Base-by-base conservation (phyloP, 208 protist species). In the Acanthamoeba polyphaga region DNA sequence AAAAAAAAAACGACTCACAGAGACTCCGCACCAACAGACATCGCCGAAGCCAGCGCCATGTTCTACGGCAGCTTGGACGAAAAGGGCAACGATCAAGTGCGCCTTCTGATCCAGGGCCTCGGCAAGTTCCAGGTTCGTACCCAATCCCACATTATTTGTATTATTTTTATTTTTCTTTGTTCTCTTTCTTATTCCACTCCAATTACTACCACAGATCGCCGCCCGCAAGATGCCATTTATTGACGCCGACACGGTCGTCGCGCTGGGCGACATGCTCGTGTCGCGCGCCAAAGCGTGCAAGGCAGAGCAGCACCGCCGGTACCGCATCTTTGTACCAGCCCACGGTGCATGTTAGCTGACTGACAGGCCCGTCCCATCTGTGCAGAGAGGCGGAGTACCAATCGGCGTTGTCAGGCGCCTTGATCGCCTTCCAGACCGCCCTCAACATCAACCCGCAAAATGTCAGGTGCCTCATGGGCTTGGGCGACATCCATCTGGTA, bases 1-100 rank as follows among this genome's bases (percentile, higher is more conserved):
- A n/a, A n/a, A n/a, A n/a, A n/a, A 38, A 38, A 38, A 49, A 49
- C 2, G 5, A 49, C 43, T 49, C 43, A 49, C 43, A 49, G 43
- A 49, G 43, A 3, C 43, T 58, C 53, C 17, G 13, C 17, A 12
- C 15, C 17, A 13, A 19, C 70, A 80, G 70, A 80, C 51, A 80
- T 80, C n/a, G 70, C 70, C 70, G 70, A 80, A 49, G 70, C 70
- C 7, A 80, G 70, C 38, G 24, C 70, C 29, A 80, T 34, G 34
- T 80, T 80, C 38, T 80, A 80, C 70, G 38, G 70, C 70, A 80
- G 70, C 32, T 49, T 80, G 70, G 70, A 80, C 29, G 70, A 80
- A n/a, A 80, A 80, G 70, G 70, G 70, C 38, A 80, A 80, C 70
- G 70, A 80, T 46, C 70, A 80, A 80, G 29, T 49, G 15, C 70